Evolutionary conservation across 768 basidiomycete genomes (phyloP).

Genomic region (Albatrellus ellisii): DNA sequence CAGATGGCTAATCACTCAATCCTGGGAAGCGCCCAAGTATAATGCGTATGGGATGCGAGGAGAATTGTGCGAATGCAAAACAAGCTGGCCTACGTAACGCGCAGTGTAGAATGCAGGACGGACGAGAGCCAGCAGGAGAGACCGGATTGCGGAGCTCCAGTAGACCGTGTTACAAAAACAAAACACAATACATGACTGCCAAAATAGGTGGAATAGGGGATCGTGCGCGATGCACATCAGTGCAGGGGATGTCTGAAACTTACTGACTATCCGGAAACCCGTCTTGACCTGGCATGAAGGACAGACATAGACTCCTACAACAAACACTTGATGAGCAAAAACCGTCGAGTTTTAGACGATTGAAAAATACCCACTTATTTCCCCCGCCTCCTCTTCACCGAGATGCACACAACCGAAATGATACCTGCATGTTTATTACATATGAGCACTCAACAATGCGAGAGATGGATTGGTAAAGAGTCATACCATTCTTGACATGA

Average conservation of each 20-base stretch:
- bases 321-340: neutral
- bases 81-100: neutral
- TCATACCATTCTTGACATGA: constrained; percentile 57
- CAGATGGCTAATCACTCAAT: no score
- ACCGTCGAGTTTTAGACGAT: constrained; percentile 5
- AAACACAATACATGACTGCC: constrained; percentile 12
- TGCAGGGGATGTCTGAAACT: constrained; percentile 31
- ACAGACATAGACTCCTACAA: constrained; percentile 46
- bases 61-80: neutral
- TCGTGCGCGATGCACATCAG: neutral
- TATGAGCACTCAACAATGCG: constrained; percentile 1
- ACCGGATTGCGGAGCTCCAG: constrained; percentile 1
- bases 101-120: constrained; percentile 7
- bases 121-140: constrained; percentile 3
- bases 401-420: constrained; percentile 64
- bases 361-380: constrained; percentile 49
- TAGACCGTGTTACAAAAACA: constrained; percentile 7
- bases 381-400: constrained; percentile 46
- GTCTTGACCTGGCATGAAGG: constrained; percentile 41
- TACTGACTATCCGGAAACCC: constrained; percentile 57
- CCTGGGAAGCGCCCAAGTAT: no score
- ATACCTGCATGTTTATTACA: constrained; percentile 35
- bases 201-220: constrained; percentile 3
- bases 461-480: neutral
- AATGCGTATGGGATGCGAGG: no score